A percentile compares a stretch with the other conserved stretches of the same genome.
Evolutionary conservation across 257 asterid species (phyloP).

Genomic region (Scutellaria barbata): DNA sequence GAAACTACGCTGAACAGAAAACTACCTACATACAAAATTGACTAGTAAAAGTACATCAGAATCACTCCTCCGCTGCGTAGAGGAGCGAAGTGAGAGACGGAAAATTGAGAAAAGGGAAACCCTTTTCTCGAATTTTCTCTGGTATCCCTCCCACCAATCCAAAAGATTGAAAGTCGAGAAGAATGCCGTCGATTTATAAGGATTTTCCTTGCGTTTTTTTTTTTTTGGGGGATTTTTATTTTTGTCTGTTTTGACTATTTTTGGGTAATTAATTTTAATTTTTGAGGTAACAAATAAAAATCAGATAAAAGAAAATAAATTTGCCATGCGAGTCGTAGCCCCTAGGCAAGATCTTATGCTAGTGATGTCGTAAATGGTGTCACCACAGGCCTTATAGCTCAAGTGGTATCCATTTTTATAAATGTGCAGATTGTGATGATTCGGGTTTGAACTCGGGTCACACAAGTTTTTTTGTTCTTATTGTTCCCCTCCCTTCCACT

Average conservation of each 20-base stretch:
- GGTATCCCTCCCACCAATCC: slow-evolving; percentile 44
- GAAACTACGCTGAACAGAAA: not conserved
- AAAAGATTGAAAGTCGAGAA: slow-evolving; percentile 35
- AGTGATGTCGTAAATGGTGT: not conserved
- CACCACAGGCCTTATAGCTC: too few species aligned
- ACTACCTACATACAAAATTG: slow-evolving; percentile 19
- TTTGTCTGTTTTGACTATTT: not conserved
- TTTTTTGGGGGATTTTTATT: not conserved
- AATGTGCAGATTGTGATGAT: too few species aligned
- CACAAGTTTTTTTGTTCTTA: too few species aligned
- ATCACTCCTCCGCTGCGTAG: slow-evolving; percentile 34
- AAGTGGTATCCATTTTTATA: too few species aligned
- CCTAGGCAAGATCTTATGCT: slow-evolving; percentile 14
- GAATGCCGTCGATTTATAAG: slow-evolving; percentile 40
- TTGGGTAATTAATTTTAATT: not conserved
- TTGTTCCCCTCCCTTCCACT: too few species aligned
- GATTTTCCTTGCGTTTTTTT: slow-evolving; percentile 31
- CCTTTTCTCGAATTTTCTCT: slow-evolving; percentile 49
- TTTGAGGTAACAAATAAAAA: not conserved
- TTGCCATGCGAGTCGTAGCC: slow-evolving; percentile 1
- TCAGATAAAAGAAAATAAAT: not conserved
- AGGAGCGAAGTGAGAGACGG: slow-evolving; percentile 23
- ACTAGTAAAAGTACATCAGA: slow-evolving; percentile 27
- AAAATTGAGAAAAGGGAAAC: slow-evolving; percentile 42
- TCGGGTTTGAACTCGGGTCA: too few species aligned